Evolutionary conservation across 257 asterid species (phyloP).

Genomic region (Mentha longifolia): DNA sequence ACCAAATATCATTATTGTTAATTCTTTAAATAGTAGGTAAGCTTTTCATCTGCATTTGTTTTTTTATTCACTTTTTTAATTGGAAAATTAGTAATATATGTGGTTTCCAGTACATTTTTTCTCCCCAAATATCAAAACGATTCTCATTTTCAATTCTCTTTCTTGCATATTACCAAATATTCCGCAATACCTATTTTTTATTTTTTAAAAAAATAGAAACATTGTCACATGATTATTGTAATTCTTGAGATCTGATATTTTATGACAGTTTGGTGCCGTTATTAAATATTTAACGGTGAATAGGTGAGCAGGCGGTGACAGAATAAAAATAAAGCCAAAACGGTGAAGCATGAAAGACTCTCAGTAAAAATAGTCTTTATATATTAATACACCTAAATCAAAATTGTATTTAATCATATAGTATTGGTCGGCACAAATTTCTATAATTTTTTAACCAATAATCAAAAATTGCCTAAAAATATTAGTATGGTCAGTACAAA

Average conservation of each 20-base stretch:
- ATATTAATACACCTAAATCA: neutral
- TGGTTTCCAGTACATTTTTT: neutral
- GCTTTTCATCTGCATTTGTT: neutral
- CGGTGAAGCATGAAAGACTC: slow-evolving; percentile 2
- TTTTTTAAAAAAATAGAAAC: neutral
- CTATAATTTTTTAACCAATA: neutral
- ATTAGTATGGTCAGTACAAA: neutral
- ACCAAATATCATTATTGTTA: too few relatives aligned
- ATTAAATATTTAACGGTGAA: neutral
- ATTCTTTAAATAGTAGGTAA: neutral
- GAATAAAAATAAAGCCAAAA: neutral
- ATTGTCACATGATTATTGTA: slow-evolving; percentile 31
- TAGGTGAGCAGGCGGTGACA: neutral
- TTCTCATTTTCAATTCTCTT: neutral
- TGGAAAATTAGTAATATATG: neutral
- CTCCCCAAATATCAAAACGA: neutral
- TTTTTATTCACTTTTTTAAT: neutral
- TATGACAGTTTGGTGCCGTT: slow-evolving; percentile 20
- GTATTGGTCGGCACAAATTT: neutral
- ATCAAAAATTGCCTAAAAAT: neutral
- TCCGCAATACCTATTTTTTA: neutral
- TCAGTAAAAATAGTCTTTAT: neutral
- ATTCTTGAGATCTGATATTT: slow-evolving; percentile 36
- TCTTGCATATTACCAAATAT: neutral
- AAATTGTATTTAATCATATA: neutral